Evolutionary conservation across 108 stramenopile species (phyloP).

Genomic region (Pelagomonas calceolata): DNA sequence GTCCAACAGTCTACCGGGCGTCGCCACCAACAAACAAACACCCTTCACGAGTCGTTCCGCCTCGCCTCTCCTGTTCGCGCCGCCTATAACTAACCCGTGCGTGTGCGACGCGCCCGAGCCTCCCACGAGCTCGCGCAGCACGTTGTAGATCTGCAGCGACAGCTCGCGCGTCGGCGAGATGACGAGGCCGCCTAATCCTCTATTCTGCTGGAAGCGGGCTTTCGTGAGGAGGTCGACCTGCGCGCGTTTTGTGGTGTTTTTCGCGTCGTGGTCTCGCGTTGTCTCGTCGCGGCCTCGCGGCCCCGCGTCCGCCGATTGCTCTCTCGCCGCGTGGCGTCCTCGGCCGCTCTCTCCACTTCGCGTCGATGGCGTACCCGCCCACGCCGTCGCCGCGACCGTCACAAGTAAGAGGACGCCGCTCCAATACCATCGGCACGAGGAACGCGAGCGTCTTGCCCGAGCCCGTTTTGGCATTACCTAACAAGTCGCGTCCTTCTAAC

Average conservation of each 20-base stretch:
- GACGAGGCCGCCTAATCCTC: constrained; percentile 91
- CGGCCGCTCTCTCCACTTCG: too few relatives aligned
- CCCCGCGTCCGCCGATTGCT: too few relatives aligned
- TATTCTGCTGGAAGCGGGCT: constrained; percentile 71
- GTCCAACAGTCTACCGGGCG: constrained; percentile 93
- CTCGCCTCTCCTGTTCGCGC: constrained; percentile 88
- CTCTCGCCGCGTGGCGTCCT: too few relatives aligned
- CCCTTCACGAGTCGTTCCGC: constrained; percentile 90
- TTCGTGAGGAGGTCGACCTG: constrained; percentile 83
- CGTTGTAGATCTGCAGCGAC: constrained; percentile 96
- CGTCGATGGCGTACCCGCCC: too few relatives aligned
- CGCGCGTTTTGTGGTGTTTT: too few relatives aligned
- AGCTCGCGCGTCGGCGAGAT: constrained; percentile 94
- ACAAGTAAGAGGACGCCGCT: too few relatives aligned
- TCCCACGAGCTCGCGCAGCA: constrained; percentile 75
- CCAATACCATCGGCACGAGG: constrained; percentile 74
- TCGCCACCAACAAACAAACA: constrained; percentile 89
- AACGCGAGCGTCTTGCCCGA: constrained; percentile 96
- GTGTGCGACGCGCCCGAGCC: constrained; percentile 66
- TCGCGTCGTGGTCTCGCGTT: too few relatives aligned
- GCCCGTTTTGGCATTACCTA: constrained; percentile 97
- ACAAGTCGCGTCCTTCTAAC: constrained; percentile 82
- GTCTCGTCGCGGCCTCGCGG: too few relatives aligned
- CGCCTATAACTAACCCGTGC: constrained; percentile 96
- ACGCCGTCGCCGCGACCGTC: too few relatives aligned